phyloP scores from a whole-genome alignment of 1,284 basidiomycete species.

The Naganishia liquefaciens region DNA sequence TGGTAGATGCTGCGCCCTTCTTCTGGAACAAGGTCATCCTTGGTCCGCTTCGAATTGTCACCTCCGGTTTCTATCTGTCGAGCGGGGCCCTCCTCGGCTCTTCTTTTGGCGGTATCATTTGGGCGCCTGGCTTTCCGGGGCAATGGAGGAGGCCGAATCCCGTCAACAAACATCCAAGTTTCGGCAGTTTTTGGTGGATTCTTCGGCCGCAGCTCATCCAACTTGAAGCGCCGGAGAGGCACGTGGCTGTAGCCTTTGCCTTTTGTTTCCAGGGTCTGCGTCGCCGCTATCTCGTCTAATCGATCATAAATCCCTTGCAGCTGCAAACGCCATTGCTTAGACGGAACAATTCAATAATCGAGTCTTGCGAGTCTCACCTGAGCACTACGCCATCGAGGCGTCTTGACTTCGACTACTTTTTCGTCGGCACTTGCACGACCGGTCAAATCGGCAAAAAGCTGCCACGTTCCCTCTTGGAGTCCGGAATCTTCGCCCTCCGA shows the following conservation, averaged over 20 bases:
- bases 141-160: constrained; percentile 22
- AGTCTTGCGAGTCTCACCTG: constrained; percentile 36
- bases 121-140: constrained; percentile 16
- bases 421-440: constrained; percentile 55
- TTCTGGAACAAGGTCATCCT: background rate
- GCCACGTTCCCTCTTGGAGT: constrained; percentile 25
- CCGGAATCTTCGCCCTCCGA: constrained; percentile 47
- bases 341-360: background rate
- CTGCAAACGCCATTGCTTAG: background rate
- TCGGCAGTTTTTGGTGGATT: constrained; percentile 27
- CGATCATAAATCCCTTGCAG: constrained; percentile 30
- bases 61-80: background rate
- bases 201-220: constrained; percentile 28
- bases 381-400: constrained; percentile 48
- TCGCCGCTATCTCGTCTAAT: constrained; percentile 24
- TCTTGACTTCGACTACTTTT: constrained; percentile 72
- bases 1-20: background rate
- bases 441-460: constrained; percentile 20
- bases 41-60: constrained; percentile 6
- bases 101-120: constrained; percentile 21
- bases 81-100: constrained; percentile 5
- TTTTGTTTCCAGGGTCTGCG: constrained; percentile 27
- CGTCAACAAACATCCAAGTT: constrained; percentile 32
- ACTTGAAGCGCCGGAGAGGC: constrained; percentile 30
- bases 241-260: constrained; percentile 27